phyloP scores from a whole-genome alignment of 352 stramenopile species.

The Plasmopara viticola region DNA sequence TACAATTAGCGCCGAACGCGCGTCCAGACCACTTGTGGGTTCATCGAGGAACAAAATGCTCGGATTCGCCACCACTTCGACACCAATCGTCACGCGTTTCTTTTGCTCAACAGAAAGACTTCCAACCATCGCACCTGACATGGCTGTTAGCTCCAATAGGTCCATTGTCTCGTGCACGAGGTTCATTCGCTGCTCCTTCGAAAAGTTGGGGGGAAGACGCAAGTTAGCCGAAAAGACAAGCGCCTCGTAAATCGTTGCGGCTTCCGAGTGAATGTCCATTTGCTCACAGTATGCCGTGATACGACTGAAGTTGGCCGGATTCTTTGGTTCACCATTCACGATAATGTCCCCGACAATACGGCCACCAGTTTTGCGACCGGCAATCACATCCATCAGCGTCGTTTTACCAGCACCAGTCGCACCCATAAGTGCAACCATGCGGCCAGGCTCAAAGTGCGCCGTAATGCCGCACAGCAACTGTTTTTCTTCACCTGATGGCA shows the following conservation, averaged over 20 bases:
- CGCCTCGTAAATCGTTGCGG: conserved; percentile 82
- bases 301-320: conserved; percentile 73
- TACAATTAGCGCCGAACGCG: conserved; percentile 77
- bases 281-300: conserved; percentile 91
- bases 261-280: conserved; percentile 82
- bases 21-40: conserved; percentile 87
- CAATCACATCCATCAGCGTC: conserved; percentile 68
- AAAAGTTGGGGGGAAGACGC: conserved; percentile 51
- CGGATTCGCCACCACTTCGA: conserved; percentile 89
- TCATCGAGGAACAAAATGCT: conserved; percentile 92
- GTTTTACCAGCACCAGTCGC: conserved; percentile 25
- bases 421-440: conserved; percentile 75
- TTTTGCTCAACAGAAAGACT: too few relatives aligned
- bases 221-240: conserved; percentile 88
- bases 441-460: conserved; percentile 47
- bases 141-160: conserved; percentile 36
- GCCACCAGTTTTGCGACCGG: conserved; percentile 63
- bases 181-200: conserved; percentile 30
- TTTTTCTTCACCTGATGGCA: conserved; percentile 42
- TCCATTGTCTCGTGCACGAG: conserved; percentile 48
- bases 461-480: conserved; percentile 38
- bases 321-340: conserved; percentile 83
- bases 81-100: conserved; percentile 88
- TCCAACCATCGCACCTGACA: conserved; percentile 20
- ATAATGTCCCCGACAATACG: conserved; percentile 80